Evolutionary conservation across 306 rosid genomes (phyloP), one percentile per base, ranked within the genome.

Genomic region (Sechiopsis laciniata): DNA sequence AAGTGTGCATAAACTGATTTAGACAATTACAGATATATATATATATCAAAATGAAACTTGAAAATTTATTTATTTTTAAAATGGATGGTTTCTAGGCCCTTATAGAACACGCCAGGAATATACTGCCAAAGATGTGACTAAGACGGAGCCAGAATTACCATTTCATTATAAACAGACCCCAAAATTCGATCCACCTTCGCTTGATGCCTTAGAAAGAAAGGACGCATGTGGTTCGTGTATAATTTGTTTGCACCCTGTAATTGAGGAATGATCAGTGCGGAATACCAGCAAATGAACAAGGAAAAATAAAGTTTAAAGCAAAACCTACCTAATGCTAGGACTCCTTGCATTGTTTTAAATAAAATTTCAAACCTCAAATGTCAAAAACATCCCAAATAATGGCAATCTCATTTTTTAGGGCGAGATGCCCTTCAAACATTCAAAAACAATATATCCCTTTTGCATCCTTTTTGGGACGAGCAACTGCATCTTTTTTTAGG

Each of bases 231-330:
- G 75, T 78, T 86, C 65, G 14, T 42, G 77, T 90, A 93, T 79
- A 93, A 55, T 76, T 87, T 87, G 67, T 86, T 86, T 19, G 97
- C 96, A 72, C 98, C 97, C 97, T 88, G 79, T 40, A 75, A 64
- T 57, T 78, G 75, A 76, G 68, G 11, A 42, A 42, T 8, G 11
- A 42, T 42, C 63, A 76, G 22, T 14, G 24, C 15, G 0, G 15
- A 17, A 5, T 16, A 16, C 50, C 26, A 55, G 17, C 61, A 20
- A 26, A 73, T 55, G 19, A 42, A 55, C 7, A 4, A 7, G 40
- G 66, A 45, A 21, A 5, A 13, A 50, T 48, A 7, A 12, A 20
- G 73, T 50, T 46, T 12, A 69, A 32, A 17, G 14, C 5, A 37
- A 32, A 16, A 35, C 13, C 69, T 35, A 35, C 50, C 69, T 9